phyloP scores from a whole-genome alignment of 495 filamentous ascomycete species.

The Aspergillus ellipticus region DNA sequence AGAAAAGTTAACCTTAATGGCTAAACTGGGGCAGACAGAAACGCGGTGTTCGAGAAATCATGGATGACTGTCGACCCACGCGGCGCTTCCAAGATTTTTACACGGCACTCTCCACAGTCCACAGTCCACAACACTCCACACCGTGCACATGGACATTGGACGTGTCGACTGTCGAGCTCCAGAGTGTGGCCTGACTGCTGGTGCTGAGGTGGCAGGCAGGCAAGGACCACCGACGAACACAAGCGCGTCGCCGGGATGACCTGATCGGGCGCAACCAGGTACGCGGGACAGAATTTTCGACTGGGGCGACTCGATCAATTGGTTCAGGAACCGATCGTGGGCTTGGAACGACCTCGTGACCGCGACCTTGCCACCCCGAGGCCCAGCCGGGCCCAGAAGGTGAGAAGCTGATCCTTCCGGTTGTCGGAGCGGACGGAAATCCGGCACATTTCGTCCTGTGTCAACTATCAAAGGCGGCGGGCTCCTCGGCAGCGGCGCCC shows the following conservation, averaged over 20 bases:
- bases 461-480: too few species aligned
- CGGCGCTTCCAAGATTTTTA: background rate
- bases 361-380: background rate
- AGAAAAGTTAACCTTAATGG: slow-evolving; percentile 3
- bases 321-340: background rate
- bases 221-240: too few species aligned
- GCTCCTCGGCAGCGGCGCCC: too few species aligned
- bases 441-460: background rate
- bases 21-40: background rate
- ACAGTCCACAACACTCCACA: background rate
- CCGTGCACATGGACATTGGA: background rate
- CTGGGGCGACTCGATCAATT: background rate
- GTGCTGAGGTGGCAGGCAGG: background rate
- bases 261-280: background rate
- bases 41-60: background rate
- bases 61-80: background rate
- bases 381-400: background rate
- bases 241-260: background rate
- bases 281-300: background rate
- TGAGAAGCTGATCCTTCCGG: too few species aligned
- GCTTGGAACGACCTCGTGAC: background rate
- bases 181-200: background rate
- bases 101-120: background rate
- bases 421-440: background rate
- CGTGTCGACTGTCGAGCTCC: too few species aligned